Conservation (phyloP, 2,329 filamentous ascomycete genomes). For the Xylariaceae sp. region DNA sequence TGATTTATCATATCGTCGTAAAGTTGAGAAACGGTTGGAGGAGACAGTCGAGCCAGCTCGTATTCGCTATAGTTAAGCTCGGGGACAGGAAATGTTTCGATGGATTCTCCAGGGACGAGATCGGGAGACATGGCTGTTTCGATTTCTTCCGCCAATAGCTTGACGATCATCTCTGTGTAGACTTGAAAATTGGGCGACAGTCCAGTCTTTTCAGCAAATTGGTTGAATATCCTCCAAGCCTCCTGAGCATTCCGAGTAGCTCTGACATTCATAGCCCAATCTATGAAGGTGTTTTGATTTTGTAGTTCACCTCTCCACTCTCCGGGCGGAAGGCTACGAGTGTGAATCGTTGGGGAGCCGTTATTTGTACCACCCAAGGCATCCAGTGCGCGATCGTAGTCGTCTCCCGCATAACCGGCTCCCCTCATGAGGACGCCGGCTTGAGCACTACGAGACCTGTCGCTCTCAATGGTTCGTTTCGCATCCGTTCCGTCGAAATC, state of each 20-base stretch:
- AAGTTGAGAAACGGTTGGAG: conserved; percentile 56
- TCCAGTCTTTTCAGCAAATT: conserved; percentile 14
- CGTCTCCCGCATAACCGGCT: conserved; percentile 48
- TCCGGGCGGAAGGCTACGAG: conserved; percentile 36
- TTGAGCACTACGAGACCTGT: conserved; percentile 49
- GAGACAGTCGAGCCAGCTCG: conserved; percentile 58
- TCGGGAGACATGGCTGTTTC: conserved; percentile 20
- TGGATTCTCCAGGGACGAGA: conserved; percentile 56
- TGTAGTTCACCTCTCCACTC: conserved; percentile 27
- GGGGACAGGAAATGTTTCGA: conserved; percentile 51
- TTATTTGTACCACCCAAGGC: conserved; percentile 50
- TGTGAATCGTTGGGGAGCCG: conserved; percentile 56
- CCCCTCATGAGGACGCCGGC: conserved; percentile 53
- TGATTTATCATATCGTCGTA: conserved; percentile 54
- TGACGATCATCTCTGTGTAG: conserved; percentile 59
- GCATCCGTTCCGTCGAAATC: conserved; percentile 59
- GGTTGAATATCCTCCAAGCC: conserved; percentile 46
- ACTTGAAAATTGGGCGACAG: conserved; percentile 42
- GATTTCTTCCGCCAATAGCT: conserved; percentile 41
- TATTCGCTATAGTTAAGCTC: conserved; percentile 59
- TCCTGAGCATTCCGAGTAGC: conserved; percentile 59
- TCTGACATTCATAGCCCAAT: conserved; percentile 54
- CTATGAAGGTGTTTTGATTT: conserved; percentile 33
- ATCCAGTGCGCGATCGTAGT: conserved; percentile 46
- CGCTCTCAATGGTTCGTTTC: conserved; percentile 45